These are phyloP conservation scores for Aspergillus texensis DNA, from an alignment of 2,329 filamentous ascomycete genomes.

Conservation along the genomic window DNA sequence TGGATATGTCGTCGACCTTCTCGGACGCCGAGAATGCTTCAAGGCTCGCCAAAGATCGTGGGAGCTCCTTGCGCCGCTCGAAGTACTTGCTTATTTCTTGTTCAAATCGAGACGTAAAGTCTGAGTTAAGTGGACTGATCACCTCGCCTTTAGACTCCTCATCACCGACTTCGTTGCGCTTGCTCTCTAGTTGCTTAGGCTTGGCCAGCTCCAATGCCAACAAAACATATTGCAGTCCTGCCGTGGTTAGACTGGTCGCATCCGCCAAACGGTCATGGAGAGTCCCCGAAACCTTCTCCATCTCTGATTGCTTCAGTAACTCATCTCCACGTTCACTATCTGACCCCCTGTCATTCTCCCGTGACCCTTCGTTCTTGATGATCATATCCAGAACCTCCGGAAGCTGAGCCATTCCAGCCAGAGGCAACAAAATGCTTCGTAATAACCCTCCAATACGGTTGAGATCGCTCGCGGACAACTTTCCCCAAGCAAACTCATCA, in stretches of 20 bases:
- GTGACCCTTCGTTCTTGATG: constrained; percentile 25
- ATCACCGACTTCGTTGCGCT: constrained; percentile 40
- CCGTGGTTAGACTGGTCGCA: constrained; percentile 60
- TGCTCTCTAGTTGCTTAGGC: constrained; percentile 26
- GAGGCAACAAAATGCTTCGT: constrained; percentile 65
- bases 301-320: constrained; percentile 19
- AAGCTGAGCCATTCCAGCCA: constrained; percentile 68
- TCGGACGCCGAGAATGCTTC: constrained; percentile 30
- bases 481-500: constrained; percentile 71
- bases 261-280: constrained; percentile 55
- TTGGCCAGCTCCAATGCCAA: constrained; percentile 51
- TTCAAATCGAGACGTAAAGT: constrained; percentile 58
- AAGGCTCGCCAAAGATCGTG: constrained; percentile 50
- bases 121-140: constrained; percentile 57
- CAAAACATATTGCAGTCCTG: constrained; percentile 64
- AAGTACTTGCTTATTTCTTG: constrained; percentile 58
- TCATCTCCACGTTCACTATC: constrained; percentile 13
- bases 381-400: constrained; percentile 64
- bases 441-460: constrained; percentile 60
- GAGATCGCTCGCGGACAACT: constrained; percentile 67
- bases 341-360: constrained; percentile 7
- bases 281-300: constrained; percentile 29
- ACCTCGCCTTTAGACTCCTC: constrained; percentile 58
- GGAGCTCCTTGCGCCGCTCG: constrained; percentile 49
- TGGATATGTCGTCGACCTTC: constrained; percentile 36